Conservation (phyloP, 163 green algal genomes). For the Chlamydomonas reinhardtii region DNA sequence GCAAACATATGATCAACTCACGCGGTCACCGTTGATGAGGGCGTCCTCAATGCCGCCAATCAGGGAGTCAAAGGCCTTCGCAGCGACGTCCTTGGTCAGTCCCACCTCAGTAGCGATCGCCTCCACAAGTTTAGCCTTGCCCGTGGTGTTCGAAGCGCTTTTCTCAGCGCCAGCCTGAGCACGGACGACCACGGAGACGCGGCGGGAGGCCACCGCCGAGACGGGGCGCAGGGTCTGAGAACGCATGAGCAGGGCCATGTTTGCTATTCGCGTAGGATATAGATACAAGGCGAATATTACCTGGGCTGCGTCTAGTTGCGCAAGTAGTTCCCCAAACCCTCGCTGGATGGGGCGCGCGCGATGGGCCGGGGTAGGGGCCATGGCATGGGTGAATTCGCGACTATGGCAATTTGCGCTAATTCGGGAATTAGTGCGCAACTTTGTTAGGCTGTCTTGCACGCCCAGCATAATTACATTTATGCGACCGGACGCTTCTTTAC, state of each 20-base stretch:
- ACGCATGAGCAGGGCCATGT: not conserved
- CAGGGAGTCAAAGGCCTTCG: not conserved
- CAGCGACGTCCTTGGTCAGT: not conserved
- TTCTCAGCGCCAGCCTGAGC: not conserved
- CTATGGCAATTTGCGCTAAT: too few relatives aligned
- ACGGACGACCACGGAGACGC: not conserved
- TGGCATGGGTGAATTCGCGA: too few relatives aligned
- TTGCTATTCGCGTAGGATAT: not conserved
- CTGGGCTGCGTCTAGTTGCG: too few relatives aligned
- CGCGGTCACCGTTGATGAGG: not conserved
- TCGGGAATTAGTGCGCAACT: too few relatives aligned
- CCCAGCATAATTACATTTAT: too few relatives aligned
- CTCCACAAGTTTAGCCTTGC: not conserved
- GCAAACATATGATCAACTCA: not conserved
- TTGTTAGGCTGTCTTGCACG: too few relatives aligned
- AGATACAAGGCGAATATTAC: too few relatives aligned
- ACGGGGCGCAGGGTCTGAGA: not conserved
- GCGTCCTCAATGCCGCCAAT: not conserved
- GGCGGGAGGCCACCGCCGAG: not conserved
- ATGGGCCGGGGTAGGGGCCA: too few relatives aligned
- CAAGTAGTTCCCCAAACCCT: too few relatives aligned
- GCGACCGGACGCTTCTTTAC: too few relatives aligned
- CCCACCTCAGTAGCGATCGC: not conserved
- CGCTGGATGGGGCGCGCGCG: too few relatives aligned
- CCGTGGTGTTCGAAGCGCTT: not conserved